Evolutionary conservation across 1,284 basidiomycete genomes (phyloP), one percentile per base, ranked within the genome.

Genomic region (Tetrapyrgos nigripes): DNA sequence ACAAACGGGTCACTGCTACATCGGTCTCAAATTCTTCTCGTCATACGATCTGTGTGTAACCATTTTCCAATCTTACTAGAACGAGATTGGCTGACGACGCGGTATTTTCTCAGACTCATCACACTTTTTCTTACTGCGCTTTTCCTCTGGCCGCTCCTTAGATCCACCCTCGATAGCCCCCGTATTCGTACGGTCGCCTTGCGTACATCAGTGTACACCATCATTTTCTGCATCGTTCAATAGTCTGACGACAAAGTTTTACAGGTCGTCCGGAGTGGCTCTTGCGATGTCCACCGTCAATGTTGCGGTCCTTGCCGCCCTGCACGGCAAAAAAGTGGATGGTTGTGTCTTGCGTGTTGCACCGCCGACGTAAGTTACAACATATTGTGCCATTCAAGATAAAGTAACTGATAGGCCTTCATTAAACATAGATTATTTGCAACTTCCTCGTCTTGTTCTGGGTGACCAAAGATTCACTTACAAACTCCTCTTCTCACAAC

Each of bases 111-210:
- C 55, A 77, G 75, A 5, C 61, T 68, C 57, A 69, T 79, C 62
- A 80, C 74, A 57, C 53, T 78, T 24, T 67, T 77, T 54, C 68
- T 83, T 49, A 82, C 79, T 2, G 59, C 62, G 2, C 71, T 81
- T 14, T 83, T 84, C 68, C 64, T 83, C 10, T 74, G 73, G 67
- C 80, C 81, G 0, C 66, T 84, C 3, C 63, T 72, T 31, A 67
- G 71, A 23, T 64, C 68, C 5, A 63, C 68, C 8, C 68, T 75
- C 56, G 64, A 65, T 14, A 74, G 74, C 50, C 63, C 69, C 0
- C 68, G 69, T 0, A 62, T 80, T 11, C 70, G 72, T 23, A 57
- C 61, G 23, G 68, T 79, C 23, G 78, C 79, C 1, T 50, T 66
- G 1, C 72, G 79, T 6, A 79, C 78, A 1, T 62, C 77, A 1